phyloP scores from a whole-genome alignment of 805 yeast species.

The Isabelozyma pseudorhagii region DNA sequence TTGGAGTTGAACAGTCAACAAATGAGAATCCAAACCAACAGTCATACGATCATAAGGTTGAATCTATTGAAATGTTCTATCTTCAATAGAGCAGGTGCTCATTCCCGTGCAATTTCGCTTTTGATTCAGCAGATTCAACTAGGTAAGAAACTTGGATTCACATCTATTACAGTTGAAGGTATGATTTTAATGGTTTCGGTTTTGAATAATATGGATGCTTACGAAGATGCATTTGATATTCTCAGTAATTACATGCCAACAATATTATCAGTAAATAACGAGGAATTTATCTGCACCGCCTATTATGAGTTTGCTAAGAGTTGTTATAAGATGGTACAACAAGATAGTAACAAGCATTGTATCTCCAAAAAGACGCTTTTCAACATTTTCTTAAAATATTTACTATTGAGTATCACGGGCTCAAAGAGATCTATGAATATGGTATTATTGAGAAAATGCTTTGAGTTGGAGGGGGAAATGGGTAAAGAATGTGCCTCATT shows the following conservation, averaged over 20 bases:
- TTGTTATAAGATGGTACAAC: conserved; percentile 10
- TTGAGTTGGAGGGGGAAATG: conserved; percentile 36
- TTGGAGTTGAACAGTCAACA: conserved; percentile 14
- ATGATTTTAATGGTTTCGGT: conserved; percentile 44
- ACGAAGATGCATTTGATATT: conserved; percentile 42
- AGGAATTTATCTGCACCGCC: conserved; percentile 33
- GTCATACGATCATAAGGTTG: conserved; percentile 44
- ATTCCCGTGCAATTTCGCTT: conserved; percentile 49
- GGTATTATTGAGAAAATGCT: conserved; percentile 35
- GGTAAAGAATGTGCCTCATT: not conserved
- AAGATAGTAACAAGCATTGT: not conserved
- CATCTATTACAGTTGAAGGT: conserved; percentile 45
- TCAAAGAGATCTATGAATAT: conserved; percentile 38
- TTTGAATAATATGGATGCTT: conserved; percentile 38
- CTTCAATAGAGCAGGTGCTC: conserved; percentile 39
- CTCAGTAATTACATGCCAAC: conserved; percentile 43
- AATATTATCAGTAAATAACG: conserved; percentile 37
- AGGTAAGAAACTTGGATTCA: conserved; percentile 46
- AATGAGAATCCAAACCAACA: conserved; percentile 25
- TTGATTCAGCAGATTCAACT: conserved; percentile 47
- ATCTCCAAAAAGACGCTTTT: conserved; percentile 13
- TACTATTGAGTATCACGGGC: conserved; percentile 44
- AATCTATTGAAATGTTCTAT: conserved; percentile 47
- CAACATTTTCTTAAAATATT: conserved; percentile 30
- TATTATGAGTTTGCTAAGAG: conserved; percentile 29